Evolutionary conservation across 495 filamentous ascomycete genomes (phyloP).

Genomic region (Sabuloglossum arenarium): DNA sequence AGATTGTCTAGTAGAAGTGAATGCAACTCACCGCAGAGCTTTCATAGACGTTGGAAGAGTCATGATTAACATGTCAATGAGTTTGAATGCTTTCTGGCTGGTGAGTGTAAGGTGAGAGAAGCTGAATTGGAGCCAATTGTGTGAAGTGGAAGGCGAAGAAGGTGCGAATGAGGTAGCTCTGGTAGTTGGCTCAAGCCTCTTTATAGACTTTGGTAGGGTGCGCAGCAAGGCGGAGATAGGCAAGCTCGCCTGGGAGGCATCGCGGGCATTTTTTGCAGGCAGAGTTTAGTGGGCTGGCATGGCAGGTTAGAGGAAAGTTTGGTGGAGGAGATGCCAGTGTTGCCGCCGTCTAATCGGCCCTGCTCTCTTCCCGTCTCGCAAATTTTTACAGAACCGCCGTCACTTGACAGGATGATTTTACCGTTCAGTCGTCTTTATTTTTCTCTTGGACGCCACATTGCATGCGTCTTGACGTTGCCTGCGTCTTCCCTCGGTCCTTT

Average conservation of each 20-base stretch:
- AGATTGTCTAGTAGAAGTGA: no score
- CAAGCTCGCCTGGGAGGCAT: no score
- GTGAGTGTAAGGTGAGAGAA: neutral
- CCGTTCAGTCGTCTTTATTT: neutral
- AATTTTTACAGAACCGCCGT: no score
- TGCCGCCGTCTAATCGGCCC: neutral
- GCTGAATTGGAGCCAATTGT: neutral
- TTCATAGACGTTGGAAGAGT: conserved; percentile 35
- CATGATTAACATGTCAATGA: conserved; percentile 5
- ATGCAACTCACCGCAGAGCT: conserved; percentile 29
- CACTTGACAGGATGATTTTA: neutral
- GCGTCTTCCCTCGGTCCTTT: no score
- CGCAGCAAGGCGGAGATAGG: no score
- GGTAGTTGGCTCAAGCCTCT: neutral
- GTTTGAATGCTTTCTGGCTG: neutral
- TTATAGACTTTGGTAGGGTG: no score
- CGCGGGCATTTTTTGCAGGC: no score
- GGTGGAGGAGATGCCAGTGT: neutral
- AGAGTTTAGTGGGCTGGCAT: no score
- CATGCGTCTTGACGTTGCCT: neutral
- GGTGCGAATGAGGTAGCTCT: neutral
- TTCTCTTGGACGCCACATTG: neutral
- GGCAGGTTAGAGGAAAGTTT: no score
- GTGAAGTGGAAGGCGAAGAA: neutral
- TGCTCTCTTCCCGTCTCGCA: neutral